Evolutionary conservation across 768 basidiomycete species (phyloP), one percentile per base, ranked within the genome.

Genomic region (Psilocybe tampanensis): DNA sequence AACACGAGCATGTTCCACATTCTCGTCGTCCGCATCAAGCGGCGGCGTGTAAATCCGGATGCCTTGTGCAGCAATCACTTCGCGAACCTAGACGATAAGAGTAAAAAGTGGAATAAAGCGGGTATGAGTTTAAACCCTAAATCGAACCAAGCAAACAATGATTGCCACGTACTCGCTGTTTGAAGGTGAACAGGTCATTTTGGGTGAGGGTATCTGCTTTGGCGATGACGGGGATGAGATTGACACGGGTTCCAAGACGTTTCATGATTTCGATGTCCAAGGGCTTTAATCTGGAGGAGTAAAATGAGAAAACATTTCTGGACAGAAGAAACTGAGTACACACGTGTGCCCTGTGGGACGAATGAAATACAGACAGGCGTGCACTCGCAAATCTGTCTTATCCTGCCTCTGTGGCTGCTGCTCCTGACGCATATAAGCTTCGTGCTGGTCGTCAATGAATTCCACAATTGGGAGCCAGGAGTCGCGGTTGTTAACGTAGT

Each of bases 401-500:
- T 96, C 94, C 58, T 76, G 81, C 54, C 97, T 82, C 79, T 94
- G 87, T n/a, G 97, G 97, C 73, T 98, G 96, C 73, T 99, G 97
- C 75, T 99, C 97, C 77, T 99, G 97, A 55, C 92, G 84, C 93
- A 95, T 95, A 70, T 94, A 95, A 12, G 90, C 89, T 70, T 96
- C 93, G 70, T 94, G 93, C 76, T 94, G 92, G 80, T 94, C 93
- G 71, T 94, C 92, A 64, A 97, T 95, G 74, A 98, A 98, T 74
- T 99, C 96, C 70, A 99, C 89, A 64, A 99, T 98, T 52, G 97
- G 97, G 24, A 86, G 83, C 97, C 97, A 99, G 18, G 94, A 95
- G 74, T 98, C 97, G 55, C 94, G 86, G 85, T 99, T 99, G 92
- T 99, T 99, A 78, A 99, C 96, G 68, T 98, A 98, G 89, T 99